Conservation (phyloP, 352 stramenopile genomes). For the Globisporangium takayamanum region DNA sequence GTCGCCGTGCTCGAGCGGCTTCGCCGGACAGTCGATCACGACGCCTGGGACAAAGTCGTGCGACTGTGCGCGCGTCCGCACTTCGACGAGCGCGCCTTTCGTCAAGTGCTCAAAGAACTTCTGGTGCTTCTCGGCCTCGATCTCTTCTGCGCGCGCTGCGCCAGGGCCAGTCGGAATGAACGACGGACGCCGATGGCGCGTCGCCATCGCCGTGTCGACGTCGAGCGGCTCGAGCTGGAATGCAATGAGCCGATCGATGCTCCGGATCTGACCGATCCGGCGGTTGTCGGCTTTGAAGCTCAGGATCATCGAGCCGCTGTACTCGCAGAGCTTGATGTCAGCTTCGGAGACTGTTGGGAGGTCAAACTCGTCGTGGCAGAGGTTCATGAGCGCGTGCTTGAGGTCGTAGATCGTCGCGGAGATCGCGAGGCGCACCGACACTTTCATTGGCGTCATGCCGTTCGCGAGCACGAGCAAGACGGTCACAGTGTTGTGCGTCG, state of each 20-base stretch:
- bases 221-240: conserved; percentile 80
- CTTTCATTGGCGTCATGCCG: conserved; percentile 67
- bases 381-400: conserved; percentile 78
- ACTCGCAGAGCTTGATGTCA: conserved; percentile 86
- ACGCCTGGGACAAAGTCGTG: conserved; percentile 68
- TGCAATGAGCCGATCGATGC: conserved; percentile 79
- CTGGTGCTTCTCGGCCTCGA: conserved; percentile 22
- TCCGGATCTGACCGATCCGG: conserved; percentile 79
- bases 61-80: conserved; percentile 57
- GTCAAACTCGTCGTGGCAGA: conserved; percentile 72
- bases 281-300: conserved; percentile 86
- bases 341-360: conserved; percentile 51
- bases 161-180: conserved; percentile 36
- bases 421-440: conserved; percentile 76
- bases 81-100: conserved; percentile 65
- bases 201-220: conserved; percentile 59
- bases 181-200: conserved; percentile 66
- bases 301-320: conserved; percentile 80
- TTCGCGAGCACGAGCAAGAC: conserved; percentile 73
- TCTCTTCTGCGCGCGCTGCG: conserved; percentile 28
- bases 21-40: conserved; percentile 37
- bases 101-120: conserved; percentile 55
- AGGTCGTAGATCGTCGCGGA: conserved; percentile 82
- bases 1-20: conserved; percentile 28
- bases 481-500: conserved; percentile 79